Percentiles rank a stretch among this genome's conserved stretches.
These are phyloP conservation scores for Coleophoma crateriformis DNA, from an alignment of 2,329 filamentous ascomycete species.

Conservation along the genomic window DNA sequence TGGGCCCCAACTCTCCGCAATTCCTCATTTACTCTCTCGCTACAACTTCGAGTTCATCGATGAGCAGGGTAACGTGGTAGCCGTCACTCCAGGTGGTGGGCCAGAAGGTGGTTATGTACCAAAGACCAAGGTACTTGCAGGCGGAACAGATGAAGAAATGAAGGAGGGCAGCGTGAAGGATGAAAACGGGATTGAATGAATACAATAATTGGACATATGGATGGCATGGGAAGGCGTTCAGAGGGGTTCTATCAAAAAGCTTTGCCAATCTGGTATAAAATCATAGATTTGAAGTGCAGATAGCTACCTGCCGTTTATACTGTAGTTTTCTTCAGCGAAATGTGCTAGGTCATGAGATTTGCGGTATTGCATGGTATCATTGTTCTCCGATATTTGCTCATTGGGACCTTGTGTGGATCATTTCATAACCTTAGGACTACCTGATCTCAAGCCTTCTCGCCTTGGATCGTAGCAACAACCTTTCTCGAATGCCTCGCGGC, in stretches of 20 bases:
- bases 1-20: conserved; percentile 91
- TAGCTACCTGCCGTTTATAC: too few relatives aligned
- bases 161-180: conserved; percentile 26
- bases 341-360: too few relatives aligned
- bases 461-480: conserved; percentile 91
- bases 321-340: too few relatives aligned
- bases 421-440: too few relatives aligned
- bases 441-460: conserved; percentile 52
- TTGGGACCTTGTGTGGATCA: too few relatives aligned
- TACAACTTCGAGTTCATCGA: conserved; percentile 99
- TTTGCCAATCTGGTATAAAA: too few relatives aligned
- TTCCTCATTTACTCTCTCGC: conserved; percentile 86
- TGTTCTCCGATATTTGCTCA: too few relatives aligned
- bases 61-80: conserved; percentile 82
- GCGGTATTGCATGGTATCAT: too few relatives aligned
- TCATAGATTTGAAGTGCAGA: too few relatives aligned
- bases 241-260: too few relatives aligned
- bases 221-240: conserved; percentile 5
- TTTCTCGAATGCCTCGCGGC: conserved; percentile 69
- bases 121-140: conserved; percentile 61
- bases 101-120: conserved; percentile 52
- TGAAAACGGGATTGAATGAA: conserved; percentile 30
- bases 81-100: conserved; percentile 71
- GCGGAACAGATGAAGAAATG: conserved; percentile 54
- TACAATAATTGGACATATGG: too few relatives aligned